Base-by-base conservation (phyloP, 805 yeast species). In the Nakazawaea siamensis region DNA sequence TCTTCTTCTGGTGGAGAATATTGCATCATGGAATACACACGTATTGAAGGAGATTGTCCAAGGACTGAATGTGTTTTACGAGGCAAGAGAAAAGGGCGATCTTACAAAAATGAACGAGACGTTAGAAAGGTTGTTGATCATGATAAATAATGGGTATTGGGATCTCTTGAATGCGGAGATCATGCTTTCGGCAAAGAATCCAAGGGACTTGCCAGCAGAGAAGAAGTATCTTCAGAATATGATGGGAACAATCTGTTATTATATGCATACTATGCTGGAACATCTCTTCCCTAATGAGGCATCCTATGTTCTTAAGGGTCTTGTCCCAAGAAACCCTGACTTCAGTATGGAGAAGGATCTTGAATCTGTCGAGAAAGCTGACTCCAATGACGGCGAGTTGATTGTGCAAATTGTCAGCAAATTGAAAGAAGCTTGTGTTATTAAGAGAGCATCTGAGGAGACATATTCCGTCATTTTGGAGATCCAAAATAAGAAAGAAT, bases 11-110 rank as follows among this genome's bases (percentile, higher is more conserved):
- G 25, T 27, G 11, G 21, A n/a, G n/a, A n/a, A n/a, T n/a, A n/a
- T n/a, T n/a, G n/a, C n/a, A n/a, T n/a, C n/a, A n/a, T 37, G 40
- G 40, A 33, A 37, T 25, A 25, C 28, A 25, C 33, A 24, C 15
- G 19, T 37, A 24, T 29, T 33, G 24, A 7, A 27, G 12, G 23
- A 19, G 11, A 19, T 37, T 27, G 20, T 37, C 5, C n/a, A 13
- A 16, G 29, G 14, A 4, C 16, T 25, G 24, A 24, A 21, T 3
- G 15, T 13, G 8, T 37, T 29, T 13, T 17, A 9, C n/a, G 23
- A 24, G 13, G 27, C 29, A 10, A 23, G 28, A 15, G 11, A 10
- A 10, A 12, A 12, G 9, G 37, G 31, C 12, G 40, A 33, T n/a
- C 18, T 37, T 10, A 7, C 5, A 10, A 16, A 12, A 6, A 37